These are phyloP conservation scores for Penicillium frequentans DNA, from an alignment of 2,329 filamentous ascomycete species.

Conservation along the genomic window DNA sequence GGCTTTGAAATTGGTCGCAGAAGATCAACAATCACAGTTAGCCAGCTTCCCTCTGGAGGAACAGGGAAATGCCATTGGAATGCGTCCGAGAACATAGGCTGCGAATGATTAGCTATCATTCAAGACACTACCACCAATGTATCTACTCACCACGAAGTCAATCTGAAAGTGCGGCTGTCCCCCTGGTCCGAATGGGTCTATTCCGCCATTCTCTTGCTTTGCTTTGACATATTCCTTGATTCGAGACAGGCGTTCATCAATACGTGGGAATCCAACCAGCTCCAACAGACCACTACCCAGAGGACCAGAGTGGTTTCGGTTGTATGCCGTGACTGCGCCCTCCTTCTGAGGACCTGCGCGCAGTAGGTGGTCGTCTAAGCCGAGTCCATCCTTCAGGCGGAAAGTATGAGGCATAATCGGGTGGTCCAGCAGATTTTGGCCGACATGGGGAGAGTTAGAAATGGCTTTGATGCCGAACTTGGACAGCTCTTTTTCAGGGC, in stretches of 20 bases:
- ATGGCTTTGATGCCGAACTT: constrained; percentile 28
- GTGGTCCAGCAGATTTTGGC: constrained; percentile 34
- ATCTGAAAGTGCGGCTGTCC: constrained; percentile 62
- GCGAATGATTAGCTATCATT: background rate
- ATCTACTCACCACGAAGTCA: constrained; percentile 53
- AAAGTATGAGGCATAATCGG: constrained; percentile 43
- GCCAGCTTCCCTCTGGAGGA: constrained; percentile 47
- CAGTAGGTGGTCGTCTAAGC: constrained; percentile 39
- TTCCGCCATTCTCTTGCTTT: constrained; percentile 39
- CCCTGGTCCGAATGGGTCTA: constrained; percentile 55
- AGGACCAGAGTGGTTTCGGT: constrained; percentile 43
- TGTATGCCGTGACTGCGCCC: constrained; percentile 34
- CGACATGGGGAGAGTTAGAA: constrained; percentile 23
- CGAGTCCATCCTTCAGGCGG: constrained; percentile 42
- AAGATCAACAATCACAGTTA: constrained; percentile 56
- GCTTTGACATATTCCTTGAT: constrained; percentile 47
- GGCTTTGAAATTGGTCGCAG: constrained; percentile 45
- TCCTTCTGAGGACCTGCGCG: constrained; percentile 35
- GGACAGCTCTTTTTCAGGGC: constrained; percentile 31
- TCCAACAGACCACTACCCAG: constrained; percentile 14
- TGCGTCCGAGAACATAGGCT: constrained; percentile 53
- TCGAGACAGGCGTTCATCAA: constrained; percentile 41
- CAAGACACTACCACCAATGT: too few relatives aligned
- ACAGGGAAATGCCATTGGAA: constrained; percentile 51
- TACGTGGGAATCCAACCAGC: constrained; percentile 16